Base-by-base conservation (phyloP, 2,329 filamentous ascomycete genomes). In the Nemania serpens region DNA sequence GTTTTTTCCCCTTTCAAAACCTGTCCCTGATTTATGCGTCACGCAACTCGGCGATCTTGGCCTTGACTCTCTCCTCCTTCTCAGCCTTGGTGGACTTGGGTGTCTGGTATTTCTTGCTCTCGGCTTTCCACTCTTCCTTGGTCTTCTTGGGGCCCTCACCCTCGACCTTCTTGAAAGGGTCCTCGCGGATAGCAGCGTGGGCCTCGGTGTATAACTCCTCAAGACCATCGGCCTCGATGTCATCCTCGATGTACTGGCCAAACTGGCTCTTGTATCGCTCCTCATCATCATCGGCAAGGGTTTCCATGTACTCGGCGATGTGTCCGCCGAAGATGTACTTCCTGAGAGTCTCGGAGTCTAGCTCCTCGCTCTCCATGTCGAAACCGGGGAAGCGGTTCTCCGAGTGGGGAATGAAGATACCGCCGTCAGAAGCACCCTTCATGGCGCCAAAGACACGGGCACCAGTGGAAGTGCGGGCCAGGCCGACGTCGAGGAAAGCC, bases 301-400 rank as follows among this genome's bases (percentile, higher is more conserved):
- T 95, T 90, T 99, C 95, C 95, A 99, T 99, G 89, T 99, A 99
- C 88, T 99, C 95, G 73, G 94, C 93, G 69, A 99, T 91, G 88
- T 99, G 95, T 66, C 95, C 94, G 77, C 87, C 95, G 81, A 91
- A 94, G 87, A 99, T 99, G 90, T 99, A 99, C 86, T 93, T 96
- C 87, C 94, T 93, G 78, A 99, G 91, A 71, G 88, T 90, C 81
- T 99, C 95, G 75, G 93, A 87, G 75, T 99, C 95, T 75, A 99
- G 91, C 88, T 98, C 94, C 90, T 99, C 93, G 80, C 84, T 82
- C 86, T 99, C 95, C 34, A 97, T 91, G 79, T 99, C 95, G 89
- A 84, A 99, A 75, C 95, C 95, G 75, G 95, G 95, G 92, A 99
- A 99, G 75, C 95, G 94, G 88, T 95, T 97, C 88, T 98, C 93